Percentiles rank a stretch among this genome's conserved stretches.
Conservation (phyloP, 2,329 filamentous ascomycete species). For the Orbilia blumenaviensis region DNA sequence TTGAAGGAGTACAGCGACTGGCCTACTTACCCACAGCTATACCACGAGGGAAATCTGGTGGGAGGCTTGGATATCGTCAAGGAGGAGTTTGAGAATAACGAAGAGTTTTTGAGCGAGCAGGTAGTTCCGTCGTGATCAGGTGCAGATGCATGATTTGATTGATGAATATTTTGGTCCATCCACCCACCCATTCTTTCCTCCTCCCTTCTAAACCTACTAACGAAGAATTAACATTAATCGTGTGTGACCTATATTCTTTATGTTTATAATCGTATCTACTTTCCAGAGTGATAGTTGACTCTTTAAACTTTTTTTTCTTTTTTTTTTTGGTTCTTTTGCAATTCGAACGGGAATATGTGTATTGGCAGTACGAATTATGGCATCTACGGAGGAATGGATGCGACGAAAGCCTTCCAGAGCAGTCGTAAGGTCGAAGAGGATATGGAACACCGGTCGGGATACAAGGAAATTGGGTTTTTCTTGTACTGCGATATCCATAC, state of each 20-base stretch:
- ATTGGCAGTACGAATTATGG: conserved; percentile 29
- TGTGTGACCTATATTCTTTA: conserved; percentile 16
- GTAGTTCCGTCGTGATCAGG: conserved; percentile 59
- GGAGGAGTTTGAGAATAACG: conserved; percentile 86
- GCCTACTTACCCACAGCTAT: conserved; percentile 97
- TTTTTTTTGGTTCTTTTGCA: too few species aligned
- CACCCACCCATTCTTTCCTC: background rate
- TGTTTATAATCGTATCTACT: background rate
- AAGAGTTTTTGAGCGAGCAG: conserved; percentile 82
- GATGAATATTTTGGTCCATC: background rate
- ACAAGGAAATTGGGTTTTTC: background rate
- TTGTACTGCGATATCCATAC: background rate
- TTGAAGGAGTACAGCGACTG: conserved; percentile 98
- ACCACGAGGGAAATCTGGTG: conserved; percentile 87
- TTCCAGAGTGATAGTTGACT: too few species aligned
- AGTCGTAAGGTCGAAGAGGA: background rate
- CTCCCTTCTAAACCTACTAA: background rate
- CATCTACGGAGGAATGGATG: conserved; percentile 14
- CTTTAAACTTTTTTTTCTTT: too few species aligned
- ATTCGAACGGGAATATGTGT: background rate
- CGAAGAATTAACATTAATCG: background rate
- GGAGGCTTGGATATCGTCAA: conserved; percentile 97
- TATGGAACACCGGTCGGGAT: conserved; percentile 4
- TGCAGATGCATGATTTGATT: too few species aligned
- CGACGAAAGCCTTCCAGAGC: background rate